Conservation (phyloP, 345 rosid genomes). For the Brassica rapa region DNA sequence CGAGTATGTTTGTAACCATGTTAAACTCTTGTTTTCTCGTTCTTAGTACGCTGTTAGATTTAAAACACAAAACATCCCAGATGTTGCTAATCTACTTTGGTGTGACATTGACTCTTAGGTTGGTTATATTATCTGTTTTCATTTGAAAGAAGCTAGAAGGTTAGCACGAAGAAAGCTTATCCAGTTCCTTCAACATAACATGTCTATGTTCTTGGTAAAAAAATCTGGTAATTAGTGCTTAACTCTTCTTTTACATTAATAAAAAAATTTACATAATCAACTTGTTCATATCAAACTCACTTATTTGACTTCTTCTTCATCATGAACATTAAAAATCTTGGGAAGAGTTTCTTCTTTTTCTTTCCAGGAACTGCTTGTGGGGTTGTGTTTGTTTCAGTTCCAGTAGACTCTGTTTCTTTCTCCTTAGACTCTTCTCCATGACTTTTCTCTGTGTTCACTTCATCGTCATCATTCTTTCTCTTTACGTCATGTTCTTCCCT, state of each 20-base stretch:
- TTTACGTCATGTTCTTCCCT: conserved; percentile 73
- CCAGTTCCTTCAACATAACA: background rate
- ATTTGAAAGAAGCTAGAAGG: background rate
- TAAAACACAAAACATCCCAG: background rate
- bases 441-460: conserved; percentile 25
- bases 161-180: conserved; percentile 8
- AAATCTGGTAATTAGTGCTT: background rate
- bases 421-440: conserved; percentile 41
- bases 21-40: conserved; percentile 9
- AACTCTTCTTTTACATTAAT: conserved; percentile 10
- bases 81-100: conserved; percentile 22
- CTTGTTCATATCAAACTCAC: conserved; percentile 27
- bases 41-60: conserved; percentile 29
- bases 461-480: conserved; percentile 52
- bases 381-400: conserved; percentile 29
- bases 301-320: conserved; percentile 60
- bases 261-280: background rate
- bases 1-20: conserved; percentile 29
- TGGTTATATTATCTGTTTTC: background rate
- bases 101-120: conserved; percentile 15
- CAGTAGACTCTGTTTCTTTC: conserved; percentile 44
- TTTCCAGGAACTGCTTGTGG: conserved; percentile 44
- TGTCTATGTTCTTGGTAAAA: background rate
- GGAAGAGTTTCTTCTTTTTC: conserved; percentile 79
- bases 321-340: conserved; percentile 68